Base-by-base conservation (phyloP, 179 eudicot species). In the Spinacia oleracea region DNA sequence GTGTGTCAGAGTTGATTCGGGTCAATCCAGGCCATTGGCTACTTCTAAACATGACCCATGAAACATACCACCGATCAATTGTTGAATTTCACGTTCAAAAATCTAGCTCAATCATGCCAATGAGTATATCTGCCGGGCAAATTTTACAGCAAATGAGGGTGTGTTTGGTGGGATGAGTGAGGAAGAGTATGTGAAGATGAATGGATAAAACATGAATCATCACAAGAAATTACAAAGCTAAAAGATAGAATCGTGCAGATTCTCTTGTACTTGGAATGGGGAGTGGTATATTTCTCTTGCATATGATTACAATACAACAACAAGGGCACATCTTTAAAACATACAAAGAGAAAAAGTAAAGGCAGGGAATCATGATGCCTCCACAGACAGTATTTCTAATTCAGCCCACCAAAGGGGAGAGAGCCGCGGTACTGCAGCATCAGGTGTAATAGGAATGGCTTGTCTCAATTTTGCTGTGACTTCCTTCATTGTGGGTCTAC, bases 321-420 rank as follows among this genome's bases (percentile, higher is more conserved):
- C 23, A 25, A 50, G 6, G 20, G 53, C n/a, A 66, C 27, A 66
- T 65, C 70, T 20, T 38, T 8, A 18, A 25, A 76, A 53, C 80
- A 72, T 79, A 73, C 63, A 81, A 23, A 46, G 60, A 73, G 63
- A 40, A 48, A 20, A 29, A 65, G 72, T 72, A 21, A 51, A 35
- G 56, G 34, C n/a, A 21, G 31, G 34, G 23, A 68, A 69, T 87
- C 84, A 93, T 79, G 93, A 64, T 21, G 92, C 93, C 87, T 96
- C 99, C 3, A 86, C 85, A 2, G 99, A 96, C 69, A 96, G 79
- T 83, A 96, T 90, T 90, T 96, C 99, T 1, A 96, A 98, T 79
- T 96, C 99, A 20, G 97, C 97, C 97, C 97, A 93, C 97, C 97
- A 93, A 20, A 93, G 97, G 16, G 97, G 97, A 66, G 97, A 93